These are phyloP conservation scores for Leucocoprinus birnbaumii DNA, from an alignment of 768 basidiomycete species.

Conservation along the genomic window DNA sequence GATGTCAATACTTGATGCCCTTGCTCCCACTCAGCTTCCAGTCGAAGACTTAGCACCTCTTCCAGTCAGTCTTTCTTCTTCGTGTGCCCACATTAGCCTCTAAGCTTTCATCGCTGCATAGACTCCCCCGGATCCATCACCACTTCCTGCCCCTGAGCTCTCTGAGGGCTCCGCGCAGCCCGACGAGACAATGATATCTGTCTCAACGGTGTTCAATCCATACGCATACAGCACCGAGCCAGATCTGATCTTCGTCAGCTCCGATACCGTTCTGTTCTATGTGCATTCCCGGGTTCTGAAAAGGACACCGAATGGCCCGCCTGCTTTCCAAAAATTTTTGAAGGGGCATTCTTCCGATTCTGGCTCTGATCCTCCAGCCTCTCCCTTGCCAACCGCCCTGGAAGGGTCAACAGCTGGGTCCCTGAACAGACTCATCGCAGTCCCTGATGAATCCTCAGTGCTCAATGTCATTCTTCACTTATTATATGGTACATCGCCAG, in stretches of 20 bases:
- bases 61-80: too few relatives aligned
- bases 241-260: constrained; percentile 40
- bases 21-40: too few relatives aligned
- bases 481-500: constrained; percentile 46
- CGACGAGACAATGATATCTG: not conserved
- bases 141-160: too few relatives aligned
- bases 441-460: constrained; percentile 39
- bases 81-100: too few relatives aligned
- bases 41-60: too few relatives aligned
- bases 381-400: constrained; percentile 21
- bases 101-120: too few relatives aligned
- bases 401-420: constrained; percentile 27
- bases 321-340: constrained; percentile 33
- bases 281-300: constrained; percentile 45
- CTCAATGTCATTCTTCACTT: constrained; percentile 54
- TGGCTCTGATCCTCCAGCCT: too few relatives aligned
- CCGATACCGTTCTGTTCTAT: constrained; percentile 64
- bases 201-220: constrained; percentile 24
- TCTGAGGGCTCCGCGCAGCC: too few relatives aligned
- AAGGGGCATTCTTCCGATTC: not conserved
- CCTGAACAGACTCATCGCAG: constrained; percentile 31
- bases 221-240: constrained; percentile 12
- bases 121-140: too few relatives aligned
- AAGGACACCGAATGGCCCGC: constrained; percentile 31
- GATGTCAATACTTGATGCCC: too few relatives aligned